Conservation (phyloP, 345 rosid species). For the Aethionema arabicum region DNA sequence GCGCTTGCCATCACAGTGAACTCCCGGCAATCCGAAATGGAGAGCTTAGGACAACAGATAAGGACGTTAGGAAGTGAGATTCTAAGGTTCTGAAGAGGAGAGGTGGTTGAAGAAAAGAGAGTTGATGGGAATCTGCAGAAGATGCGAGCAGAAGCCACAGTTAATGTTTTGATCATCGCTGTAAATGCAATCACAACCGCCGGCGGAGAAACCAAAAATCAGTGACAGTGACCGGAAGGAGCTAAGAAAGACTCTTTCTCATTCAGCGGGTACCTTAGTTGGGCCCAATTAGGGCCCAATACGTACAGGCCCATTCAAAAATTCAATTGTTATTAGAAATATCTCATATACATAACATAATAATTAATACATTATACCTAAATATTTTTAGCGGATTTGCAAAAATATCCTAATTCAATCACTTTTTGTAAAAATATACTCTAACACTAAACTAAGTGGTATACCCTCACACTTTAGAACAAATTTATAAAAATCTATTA, state of each 20-base stretch:
- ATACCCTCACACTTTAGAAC: too few relatives aligned
- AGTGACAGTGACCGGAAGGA: background rate
- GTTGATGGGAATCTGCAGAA: constrained; percentile 17
- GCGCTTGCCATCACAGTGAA: constrained; percentile 49
- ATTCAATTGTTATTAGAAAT: too few relatives aligned
- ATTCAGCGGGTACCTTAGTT: background rate
- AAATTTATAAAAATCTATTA: too few relatives aligned
- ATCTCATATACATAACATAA: too few relatives aligned
- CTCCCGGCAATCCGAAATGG: constrained; percentile 27
- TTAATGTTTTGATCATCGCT: constrained; percentile 29
- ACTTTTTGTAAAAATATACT: too few relatives aligned
- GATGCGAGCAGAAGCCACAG: constrained; percentile 28
- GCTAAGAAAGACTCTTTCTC: too few relatives aligned
- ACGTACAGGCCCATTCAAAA: background rate
- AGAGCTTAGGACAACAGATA: constrained; percentile 3
- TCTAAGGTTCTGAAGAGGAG: background rate
- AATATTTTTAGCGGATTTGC: too few relatives aligned
- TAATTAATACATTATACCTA: too few relatives aligned
- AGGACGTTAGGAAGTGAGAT: background rate
- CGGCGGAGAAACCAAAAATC: constrained; percentile 23
- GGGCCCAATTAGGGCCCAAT: constrained; percentile 19
- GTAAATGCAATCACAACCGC: too few relatives aligned
- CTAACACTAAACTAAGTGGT: too few relatives aligned
- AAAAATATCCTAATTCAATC: too few relatives aligned
- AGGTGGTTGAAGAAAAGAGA: constrained; percentile 4